Conservation (phyloP, 108 stramenopile genomes). For the Cyclotella choctawhatcheeana region DNA sequence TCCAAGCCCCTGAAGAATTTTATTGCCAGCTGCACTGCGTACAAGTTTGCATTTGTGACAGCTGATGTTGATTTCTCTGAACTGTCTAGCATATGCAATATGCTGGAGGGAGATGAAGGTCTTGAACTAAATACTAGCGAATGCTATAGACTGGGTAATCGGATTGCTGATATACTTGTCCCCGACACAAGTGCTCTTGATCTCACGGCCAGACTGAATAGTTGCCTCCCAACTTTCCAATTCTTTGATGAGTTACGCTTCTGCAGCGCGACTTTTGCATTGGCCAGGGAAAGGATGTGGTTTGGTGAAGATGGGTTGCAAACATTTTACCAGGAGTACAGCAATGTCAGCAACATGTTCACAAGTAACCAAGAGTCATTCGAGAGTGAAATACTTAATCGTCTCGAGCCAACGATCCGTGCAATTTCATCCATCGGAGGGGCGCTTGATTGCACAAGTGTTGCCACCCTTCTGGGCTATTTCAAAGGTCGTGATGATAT, state of each 20-base stretch:
- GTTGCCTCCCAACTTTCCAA: conserved; percentile 6
- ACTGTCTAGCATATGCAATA: conserved; percentile 4
- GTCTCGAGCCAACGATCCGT: conserved; percentile 23
- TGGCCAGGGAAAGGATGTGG: conserved; percentile 26
- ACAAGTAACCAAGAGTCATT: conserved; percentile 23
- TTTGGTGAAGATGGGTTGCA: conserved; percentile 28
- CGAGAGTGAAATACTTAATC: conserved; percentile 18
- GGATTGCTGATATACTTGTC: conserved; percentile 1
- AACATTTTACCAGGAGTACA: conserved; percentile 24
- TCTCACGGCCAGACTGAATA: conserved; percentile 12
- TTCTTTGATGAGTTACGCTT: conserved; percentile 19
- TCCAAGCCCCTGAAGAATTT: not conserved
- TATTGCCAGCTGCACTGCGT: not conserved
- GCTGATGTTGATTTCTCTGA: conserved; percentile 7
- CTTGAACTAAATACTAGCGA: not conserved
- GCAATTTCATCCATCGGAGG: conserved; percentile 25
- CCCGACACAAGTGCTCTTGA: not conserved
- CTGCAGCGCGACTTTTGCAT: conserved; percentile 16
- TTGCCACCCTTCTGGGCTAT: conserved; percentile 3
- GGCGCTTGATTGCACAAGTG: not conserved
- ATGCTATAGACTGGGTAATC: not conserved
- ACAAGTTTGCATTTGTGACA: conserved; percentile 17
- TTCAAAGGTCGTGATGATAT: conserved; percentile 9
- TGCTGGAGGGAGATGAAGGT: conserved; percentile 4
- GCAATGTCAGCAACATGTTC: conserved; percentile 28